Conservation (phyloP, 1,284 basidiomycete species). For the Farysia itapuensis region DNA sequence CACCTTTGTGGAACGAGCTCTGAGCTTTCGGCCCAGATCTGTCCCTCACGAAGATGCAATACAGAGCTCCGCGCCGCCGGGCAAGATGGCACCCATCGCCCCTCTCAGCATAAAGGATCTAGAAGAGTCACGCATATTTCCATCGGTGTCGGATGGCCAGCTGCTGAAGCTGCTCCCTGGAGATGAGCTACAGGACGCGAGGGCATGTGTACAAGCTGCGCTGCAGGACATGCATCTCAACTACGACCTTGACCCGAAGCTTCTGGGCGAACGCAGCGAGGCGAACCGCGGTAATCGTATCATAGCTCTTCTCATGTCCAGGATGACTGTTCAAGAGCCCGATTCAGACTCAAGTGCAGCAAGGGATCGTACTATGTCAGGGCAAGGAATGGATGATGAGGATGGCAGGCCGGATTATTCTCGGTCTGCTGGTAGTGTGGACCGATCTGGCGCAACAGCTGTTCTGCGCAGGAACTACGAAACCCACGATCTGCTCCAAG, state of each 20-base stretch:
- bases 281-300: constrained; percentile 32
- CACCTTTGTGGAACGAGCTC: constrained; percentile 28
- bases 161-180: constrained; percentile 25
- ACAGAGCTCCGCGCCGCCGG: background rate
- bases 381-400: constrained; percentile 4
- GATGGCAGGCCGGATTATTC: background rate
- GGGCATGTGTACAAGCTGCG: constrained; percentile 22
- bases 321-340: constrained; percentile 3
- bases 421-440: background rate
- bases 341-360: constrained; percentile 1
- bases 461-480: constrained; percentile 19
- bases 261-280: constrained; percentile 36
- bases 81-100: constrained; percentile 2
- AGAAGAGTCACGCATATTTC: constrained; percentile 22
- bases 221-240: constrained; percentile 50
- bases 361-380: constrained; percentile 19
- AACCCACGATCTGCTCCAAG: constrained; percentile 53
- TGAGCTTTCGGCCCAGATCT: constrained; percentile 23
- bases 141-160: constrained; percentile 12
- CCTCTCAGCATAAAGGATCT: constrained; percentile 9
- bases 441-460: background rate
- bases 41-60: background rate
- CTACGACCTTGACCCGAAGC: constrained; percentile 42
- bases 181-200: constrained; percentile 6
- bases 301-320: constrained; percentile 33